Evolutionary conservation across 176 grass and related monocot genomes (phyloP), one percentile per base, ranked within the genome.

Genomic region (Olyra latifolia): DNA sequence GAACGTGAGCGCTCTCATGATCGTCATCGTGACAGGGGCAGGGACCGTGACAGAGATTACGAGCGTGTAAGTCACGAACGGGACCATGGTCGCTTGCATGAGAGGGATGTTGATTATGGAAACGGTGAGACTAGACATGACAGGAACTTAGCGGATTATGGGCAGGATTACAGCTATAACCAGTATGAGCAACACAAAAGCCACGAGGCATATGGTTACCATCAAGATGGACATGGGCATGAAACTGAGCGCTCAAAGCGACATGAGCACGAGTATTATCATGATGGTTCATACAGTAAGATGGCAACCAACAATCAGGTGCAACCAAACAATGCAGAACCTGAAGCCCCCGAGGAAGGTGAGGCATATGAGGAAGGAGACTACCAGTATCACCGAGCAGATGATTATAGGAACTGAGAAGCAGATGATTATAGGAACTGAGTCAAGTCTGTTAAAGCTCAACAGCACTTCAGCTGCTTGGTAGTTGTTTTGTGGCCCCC

Each of bases 311-410:
- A 28, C 62, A 76, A 79, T 76, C 60, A 65, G 5, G 29, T 8
- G 4, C 79, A 66, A 53, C 53, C 80, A 83, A 43, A 74, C 13
- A 28, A 66, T 59, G 41, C 17, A 55, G 85, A 74, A 78, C 41
- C 61, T 73, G 87, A 89, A 50, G 82, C 25, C 64, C 83, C 66
- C 0, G 91, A 93, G 69, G 78, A 88, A 72, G 91, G 94, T 4
- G 88, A 97, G 54, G 84, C 84, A 69, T 86, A 70, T 1, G 71
- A 86, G 54, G 74, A 87, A 75, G 83, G 75, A 39, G 82, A 89
- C 41, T 83, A 87, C 47, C 78, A 58, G 69, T 58, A 81, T 80
- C 72, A 85, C 67, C 74, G 23, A n/a, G 77, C 32, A 44, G 81
- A 74, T 72, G 76, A 92, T 25, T 71, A 71, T 46, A 78, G n/a